These are phyloP conservation scores for Dendrobium officinale DNA, from an alignment of 106 monocot genomes.

Conservation along the genomic window DNA sequence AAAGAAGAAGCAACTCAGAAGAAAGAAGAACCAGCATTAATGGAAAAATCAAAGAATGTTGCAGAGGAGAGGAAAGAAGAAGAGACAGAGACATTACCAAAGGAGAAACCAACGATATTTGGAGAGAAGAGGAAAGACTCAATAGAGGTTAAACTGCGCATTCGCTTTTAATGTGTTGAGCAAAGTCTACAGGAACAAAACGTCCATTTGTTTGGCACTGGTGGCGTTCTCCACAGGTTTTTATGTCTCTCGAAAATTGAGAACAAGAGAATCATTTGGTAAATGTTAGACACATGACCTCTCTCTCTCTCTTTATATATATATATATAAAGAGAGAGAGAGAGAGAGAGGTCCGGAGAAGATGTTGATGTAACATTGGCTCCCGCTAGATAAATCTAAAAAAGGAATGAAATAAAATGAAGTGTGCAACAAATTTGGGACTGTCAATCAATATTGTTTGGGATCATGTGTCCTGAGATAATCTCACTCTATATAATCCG, in stretches of 20 bases:
- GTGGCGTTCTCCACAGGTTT: constrained; percentile 34
- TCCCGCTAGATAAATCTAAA: too few species aligned
- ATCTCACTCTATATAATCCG: too few species aligned
- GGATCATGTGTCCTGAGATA: too few species aligned
- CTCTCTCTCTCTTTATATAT: too few species aligned
- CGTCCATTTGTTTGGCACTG: constrained; percentile 30
- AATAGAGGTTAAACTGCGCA: neutral
- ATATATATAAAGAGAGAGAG: too few species aligned
- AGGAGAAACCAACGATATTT: neutral
- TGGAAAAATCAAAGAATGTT: neutral
- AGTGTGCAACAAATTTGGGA: too few species aligned
- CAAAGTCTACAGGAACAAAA: constrained; percentile 22
- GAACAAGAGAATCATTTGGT: neutral
- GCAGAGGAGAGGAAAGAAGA: neutral
- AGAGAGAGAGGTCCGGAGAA: too few species aligned
- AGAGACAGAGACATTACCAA: neutral
- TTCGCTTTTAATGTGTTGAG: constrained; percentile 11
- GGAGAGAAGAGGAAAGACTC: neutral
- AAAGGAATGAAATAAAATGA: too few species aligned
- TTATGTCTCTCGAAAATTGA: constrained; percentile 30
- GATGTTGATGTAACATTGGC: too few species aligned
- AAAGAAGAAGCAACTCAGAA: neutral
- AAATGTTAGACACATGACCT: neutral
- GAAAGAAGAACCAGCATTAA: neutral
- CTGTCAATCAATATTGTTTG: too few species aligned